A percentile compares a stretch with the other conserved stretches of the same genome.
phyloP scores from a whole-genome alignment of 2,329 filamentous ascomycete species.

The Xylariales sp. region DNA sequence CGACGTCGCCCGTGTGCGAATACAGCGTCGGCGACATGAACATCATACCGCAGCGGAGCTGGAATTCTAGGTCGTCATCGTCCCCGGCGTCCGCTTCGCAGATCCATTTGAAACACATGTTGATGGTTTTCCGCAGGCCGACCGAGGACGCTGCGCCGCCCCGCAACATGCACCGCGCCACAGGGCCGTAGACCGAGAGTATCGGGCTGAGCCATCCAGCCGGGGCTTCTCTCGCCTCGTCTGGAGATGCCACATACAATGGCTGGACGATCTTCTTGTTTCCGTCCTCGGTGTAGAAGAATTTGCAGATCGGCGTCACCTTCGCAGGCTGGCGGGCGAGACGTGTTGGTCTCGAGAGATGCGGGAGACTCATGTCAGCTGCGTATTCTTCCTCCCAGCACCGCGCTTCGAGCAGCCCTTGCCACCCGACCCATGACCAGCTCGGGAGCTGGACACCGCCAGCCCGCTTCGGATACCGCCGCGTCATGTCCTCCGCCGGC shows the following conservation, averaged over 20 bases:
- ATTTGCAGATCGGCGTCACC: background rate
- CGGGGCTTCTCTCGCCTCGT: background rate
- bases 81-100: background rate
- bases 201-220: background rate
- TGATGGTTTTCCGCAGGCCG: background rate
- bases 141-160: background rate
- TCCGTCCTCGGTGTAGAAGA: background rate
- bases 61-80: too few relatives aligned
- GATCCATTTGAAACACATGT: background rate
- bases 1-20: background rate
- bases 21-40: background rate
- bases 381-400: slow-evolving; percentile 5
- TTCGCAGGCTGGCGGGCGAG: too few relatives aligned
- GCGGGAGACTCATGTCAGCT: too few relatives aligned
- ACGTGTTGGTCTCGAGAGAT: too few relatives aligned
- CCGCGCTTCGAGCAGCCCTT: background rate
- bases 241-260: background rate
- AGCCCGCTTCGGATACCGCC: background rate
- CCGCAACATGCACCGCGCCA: background rate
- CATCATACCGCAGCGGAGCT: background rate
- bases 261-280: background rate
- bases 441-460: slow-evolving; percentile 18
- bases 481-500: slow-evolving; percentile 4
- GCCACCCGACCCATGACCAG: slow-evolving; percentile 31
- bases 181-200: background rate